Evolutionary conservation across 2,329 filamentous ascomycete species (phyloP).

Genomic region (Exophiala oligosperma): DNA sequence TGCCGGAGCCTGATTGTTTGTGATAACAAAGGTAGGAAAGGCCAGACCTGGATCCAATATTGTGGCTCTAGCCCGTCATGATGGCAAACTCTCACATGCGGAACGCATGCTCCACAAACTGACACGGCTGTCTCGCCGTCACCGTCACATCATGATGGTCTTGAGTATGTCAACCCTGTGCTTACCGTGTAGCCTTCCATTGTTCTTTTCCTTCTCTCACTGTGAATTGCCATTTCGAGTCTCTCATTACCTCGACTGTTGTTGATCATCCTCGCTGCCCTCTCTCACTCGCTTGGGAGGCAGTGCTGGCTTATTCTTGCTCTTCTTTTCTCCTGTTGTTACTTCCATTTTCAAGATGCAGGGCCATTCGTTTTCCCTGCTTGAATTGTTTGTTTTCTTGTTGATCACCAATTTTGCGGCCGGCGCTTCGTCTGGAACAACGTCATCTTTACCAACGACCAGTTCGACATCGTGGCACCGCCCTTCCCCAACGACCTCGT

Average conservation of each 20-base stretch:
- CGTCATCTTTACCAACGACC: background rate
- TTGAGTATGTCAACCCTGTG: background rate
- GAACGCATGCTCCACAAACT: background rate
- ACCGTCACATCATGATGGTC: background rate
- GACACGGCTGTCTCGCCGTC: background rate
- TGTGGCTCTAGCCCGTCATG: background rate
- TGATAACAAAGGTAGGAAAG: background rate
- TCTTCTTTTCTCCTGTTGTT: background rate
- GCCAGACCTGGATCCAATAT: background rate
- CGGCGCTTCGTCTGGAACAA: background rate
- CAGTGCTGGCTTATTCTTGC: background rate
- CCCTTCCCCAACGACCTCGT: background rate
- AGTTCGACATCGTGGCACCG: background rate
- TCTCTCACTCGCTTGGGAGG: conserved; percentile 10
- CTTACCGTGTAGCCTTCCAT: background rate
- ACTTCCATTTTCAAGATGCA: conserved; percentile 2
- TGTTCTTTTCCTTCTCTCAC: background rate
- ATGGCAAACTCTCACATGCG: background rate
- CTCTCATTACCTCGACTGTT: background rate
- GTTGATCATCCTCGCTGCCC: conserved; percentile 4
- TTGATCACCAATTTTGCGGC: conserved; percentile 1
- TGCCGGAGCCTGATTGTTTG: background rate
- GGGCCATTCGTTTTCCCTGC: conserved; percentile 5
- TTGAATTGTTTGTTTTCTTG: conserved; percentile 10
- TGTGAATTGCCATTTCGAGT: background rate